phyloP scores from a whole-genome alignment of 768 basidiomycete genomes.

The Boletus sp. region DNA sequence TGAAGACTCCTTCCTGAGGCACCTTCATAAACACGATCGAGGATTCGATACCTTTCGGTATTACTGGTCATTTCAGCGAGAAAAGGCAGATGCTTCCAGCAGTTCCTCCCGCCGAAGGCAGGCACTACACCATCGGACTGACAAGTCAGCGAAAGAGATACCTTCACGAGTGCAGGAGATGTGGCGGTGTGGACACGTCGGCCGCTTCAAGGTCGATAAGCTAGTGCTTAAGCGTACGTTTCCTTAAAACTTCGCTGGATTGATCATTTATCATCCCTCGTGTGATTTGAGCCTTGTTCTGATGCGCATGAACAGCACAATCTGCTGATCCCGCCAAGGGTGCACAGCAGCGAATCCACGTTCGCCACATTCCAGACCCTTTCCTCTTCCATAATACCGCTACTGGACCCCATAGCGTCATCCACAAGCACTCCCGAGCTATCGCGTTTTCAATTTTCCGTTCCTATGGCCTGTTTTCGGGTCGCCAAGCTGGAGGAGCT shows the following conservation, averaged over 20 bases:
- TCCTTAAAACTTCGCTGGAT: constrained; percentile 7
- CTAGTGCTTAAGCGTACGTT: constrained; percentile 34
- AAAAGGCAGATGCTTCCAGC: constrained; percentile 39
- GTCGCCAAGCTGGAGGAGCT: constrained; percentile 10
- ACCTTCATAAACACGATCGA: constrained; percentile 38
- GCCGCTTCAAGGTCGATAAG: constrained; percentile 59
- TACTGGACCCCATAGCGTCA: constrained; percentile 60
- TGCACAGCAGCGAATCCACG: constrained; percentile 64
- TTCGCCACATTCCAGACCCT: constrained; percentile 53
- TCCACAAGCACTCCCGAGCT: constrained; percentile 81
- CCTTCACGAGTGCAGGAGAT: constrained; percentile 45
- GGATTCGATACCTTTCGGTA: constrained; percentile 42
- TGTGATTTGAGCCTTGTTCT: background rate
- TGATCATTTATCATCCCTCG: background rate
- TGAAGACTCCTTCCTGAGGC: constrained; percentile 40
- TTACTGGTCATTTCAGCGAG: constrained; percentile 60
- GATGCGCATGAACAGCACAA: constrained; percentile 25
- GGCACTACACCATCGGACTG: constrained; percentile 8
- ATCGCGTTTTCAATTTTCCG: constrained; percentile 78
- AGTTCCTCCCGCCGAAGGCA: constrained; percentile 25
- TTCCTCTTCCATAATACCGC: constrained; percentile 39
- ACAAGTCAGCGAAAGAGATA: constrained; percentile 19
- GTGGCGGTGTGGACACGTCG: constrained; percentile 64
- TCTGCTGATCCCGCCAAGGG: constrained; percentile 51
- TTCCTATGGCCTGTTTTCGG: constrained; percentile 40